Base-by-base conservation (phyloP, 495 filamentous ascomycete species). In the Cryomyces antarcticus region DNA sequence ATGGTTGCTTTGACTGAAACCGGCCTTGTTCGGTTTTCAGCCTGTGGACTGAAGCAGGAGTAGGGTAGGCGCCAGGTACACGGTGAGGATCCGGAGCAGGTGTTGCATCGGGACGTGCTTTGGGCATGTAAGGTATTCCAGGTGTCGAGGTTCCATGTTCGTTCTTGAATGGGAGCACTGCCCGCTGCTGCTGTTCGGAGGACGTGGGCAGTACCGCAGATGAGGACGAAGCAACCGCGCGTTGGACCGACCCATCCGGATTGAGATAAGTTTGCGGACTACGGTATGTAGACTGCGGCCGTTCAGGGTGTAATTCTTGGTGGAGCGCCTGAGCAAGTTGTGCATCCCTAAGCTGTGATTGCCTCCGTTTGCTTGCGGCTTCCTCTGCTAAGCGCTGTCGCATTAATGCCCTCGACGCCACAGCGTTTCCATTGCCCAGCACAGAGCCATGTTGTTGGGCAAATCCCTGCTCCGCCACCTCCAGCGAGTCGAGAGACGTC, bases 311-410 rank as follows among this genome's bases (percentile, higher is more conserved):
- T 36, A 13, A 10, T 2, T 36, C 9, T 10, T 39, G 35, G 39
- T 41, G 24, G 5, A 45, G 37, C 31, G 13, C n/a, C 30, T 13
- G 33, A n/a, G 43, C 43, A 28, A 45, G 30, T 37, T 45, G 35
- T 29, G 36, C 37, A 38, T 45, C 43, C 29, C 13, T 28, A 24
- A 28, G 31, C 28, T 43, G 31, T 43, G 29, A 33, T 9, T n/a
- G n/a, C n/a, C 11, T 38, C 36, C 39, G 28, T 7, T 46, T 38
- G 38, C 34, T 28, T 6, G 38, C 38, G 4, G 27, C 28, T 17
- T 34, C 37, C 27, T 42, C 38, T 10, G 30, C 27, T 34, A 6
- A 5, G 5, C 31, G 36, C 37, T 41, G 44, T 31, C 34, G 38
- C n/a, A 42, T 17, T 28, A 46, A 10, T 27, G 24, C 24, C 24